Base-by-base conservation (phyloP, 2,329 filamentous ascomycete species). In the Blastomyces silverae region DNA sequence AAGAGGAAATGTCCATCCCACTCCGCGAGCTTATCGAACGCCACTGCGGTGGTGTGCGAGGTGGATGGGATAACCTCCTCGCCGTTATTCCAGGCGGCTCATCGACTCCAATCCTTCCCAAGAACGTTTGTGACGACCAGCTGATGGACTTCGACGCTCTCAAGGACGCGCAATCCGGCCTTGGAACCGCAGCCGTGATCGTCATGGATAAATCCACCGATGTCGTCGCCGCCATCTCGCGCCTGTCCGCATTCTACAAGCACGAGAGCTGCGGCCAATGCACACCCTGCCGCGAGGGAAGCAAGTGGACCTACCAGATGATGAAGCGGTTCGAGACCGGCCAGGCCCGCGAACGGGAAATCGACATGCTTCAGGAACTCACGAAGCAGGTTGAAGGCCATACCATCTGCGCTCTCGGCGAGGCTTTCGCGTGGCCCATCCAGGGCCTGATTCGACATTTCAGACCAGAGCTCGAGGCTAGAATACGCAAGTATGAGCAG, bases 301-400 rank as follows among this genome's bases (percentile, higher is more conserved):
- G 89, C 83, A 97, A 96, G 83, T 99, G 94, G 94, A 97, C 93
- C 13, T 90, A 96, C 80, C 92, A 99, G 83, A 97, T 99, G 79
- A 97, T 99, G 94, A 83, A 89, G 79, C 89, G 94, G 65, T 96
- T 99, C 72, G 92, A 96, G 83, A 89, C 90, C 78, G 94, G 94
- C 66, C 87, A 91, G 79, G 94, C 90, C 66, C 87, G 90, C 68
- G 87, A 89, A 78, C 85, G 94, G 67, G 94, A 99, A 81, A 99
- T 99, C 77, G 94, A 99, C 78, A 99, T 99, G 94, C 85, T 99
- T 70, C 94, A 97, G 82, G 94, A 99, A 83, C 82, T 99, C 71
- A 99, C 94, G 68, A 99, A 99, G 85, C 94, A 99, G 81, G 94
- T 99, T 67, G 94, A 99, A 82, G 94, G 94, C 13, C 94, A 99